A percentile compares a stretch with the other conserved stretches of the same genome.
Evolutionary conservation across 805 yeast species (phyloP).

Genomic region (Candida ulmi): DNA sequence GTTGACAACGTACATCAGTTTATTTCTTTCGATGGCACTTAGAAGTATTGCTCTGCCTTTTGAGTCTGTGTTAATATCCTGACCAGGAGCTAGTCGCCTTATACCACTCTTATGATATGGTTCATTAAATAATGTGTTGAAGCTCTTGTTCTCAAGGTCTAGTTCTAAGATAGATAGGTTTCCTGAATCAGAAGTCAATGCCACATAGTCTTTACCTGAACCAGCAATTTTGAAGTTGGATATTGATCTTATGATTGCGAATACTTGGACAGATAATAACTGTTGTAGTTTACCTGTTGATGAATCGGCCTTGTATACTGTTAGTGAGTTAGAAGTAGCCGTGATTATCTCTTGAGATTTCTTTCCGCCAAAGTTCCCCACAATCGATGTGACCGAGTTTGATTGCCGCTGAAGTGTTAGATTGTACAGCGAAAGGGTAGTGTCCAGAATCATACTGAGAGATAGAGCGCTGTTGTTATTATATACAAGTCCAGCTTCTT

Average conservation of each 20-base stretch:
- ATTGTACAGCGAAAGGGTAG: slow-evolving; percentile 49
- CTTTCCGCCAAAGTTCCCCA: slow-evolving; percentile 61
- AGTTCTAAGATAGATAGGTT: slow-evolving; percentile 50
- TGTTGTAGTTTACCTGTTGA: slow-evolving; percentile 49
- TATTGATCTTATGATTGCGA: slow-evolving; percentile 53
- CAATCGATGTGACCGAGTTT: slow-evolving; percentile 46
- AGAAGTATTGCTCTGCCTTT: slow-evolving; percentile 64
- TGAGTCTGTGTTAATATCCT: slow-evolving; percentile 64
- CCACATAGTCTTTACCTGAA: slow-evolving; percentile 48
- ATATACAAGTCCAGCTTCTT: no score
- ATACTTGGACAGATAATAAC: slow-evolving; percentile 39
- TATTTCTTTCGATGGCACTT: slow-evolving; percentile 68
- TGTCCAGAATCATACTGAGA: slow-evolving; percentile 4
- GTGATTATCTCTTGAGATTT: slow-evolving; percentile 59
- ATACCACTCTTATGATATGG: slow-evolving; percentile 73
- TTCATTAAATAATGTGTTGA: slow-evolving; percentile 47
- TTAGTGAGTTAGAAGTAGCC: slow-evolving; percentile 50
- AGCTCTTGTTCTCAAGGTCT: slow-evolving; percentile 30
- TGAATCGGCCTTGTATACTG: slow-evolving; percentile 46
- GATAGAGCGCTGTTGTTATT: no score
- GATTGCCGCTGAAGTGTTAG: slow-evolving; percentile 63
- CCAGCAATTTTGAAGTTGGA: slow-evolving; percentile 49
- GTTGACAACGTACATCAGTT: slow-evolving; percentile 61
- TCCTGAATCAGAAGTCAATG: slow-evolving; percentile 78
- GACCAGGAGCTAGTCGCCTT: slow-evolving; percentile 71